phyloP scores from a whole-genome alignment of 179 eudicot species.

The Gypsophila paniculata region DNA sequence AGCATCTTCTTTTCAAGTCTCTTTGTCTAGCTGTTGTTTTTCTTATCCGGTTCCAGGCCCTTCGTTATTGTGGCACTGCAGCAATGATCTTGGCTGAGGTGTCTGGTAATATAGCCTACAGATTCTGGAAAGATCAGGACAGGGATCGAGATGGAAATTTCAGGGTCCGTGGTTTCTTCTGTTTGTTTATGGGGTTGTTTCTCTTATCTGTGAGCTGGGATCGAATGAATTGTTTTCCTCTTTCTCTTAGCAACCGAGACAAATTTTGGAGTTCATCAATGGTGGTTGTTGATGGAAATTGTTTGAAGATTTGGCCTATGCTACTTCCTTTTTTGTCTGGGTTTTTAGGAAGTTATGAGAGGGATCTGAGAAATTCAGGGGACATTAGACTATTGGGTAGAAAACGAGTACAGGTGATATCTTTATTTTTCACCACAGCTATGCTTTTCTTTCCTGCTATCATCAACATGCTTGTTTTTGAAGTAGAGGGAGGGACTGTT shows the following conservation, averaged over 20 bases:
- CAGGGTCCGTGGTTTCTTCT: conserved; percentile 63
- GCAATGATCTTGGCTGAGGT: conserved; percentile 85
- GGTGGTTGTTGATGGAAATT: conserved; percentile 46
- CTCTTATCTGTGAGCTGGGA: conserved; percentile 88
- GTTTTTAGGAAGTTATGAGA: conserved; percentile 75
- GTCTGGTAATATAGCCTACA: conserved; percentile 64
- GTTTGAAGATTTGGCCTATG: conserved; percentile 85
- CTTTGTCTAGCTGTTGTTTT: conserved; percentile 58
- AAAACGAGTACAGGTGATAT: conserved; percentile 57
- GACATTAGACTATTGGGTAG: conserved; percentile 56
- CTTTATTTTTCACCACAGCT: conserved; percentile 70
- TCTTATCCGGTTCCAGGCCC: conserved; percentile 79
- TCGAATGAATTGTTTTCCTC: conserved; percentile 77
- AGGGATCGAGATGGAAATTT: conserved; percentile 33
- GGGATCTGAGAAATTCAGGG: conserved; percentile 56
- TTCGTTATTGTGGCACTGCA: conserved; percentile 78
- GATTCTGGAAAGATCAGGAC: conserved; percentile 36
- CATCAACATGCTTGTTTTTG: conserved; percentile 72
- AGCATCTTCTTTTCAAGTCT: conserved; percentile 49
- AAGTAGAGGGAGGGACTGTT: conserved; percentile 67
- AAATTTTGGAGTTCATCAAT: conserved; percentile 42
- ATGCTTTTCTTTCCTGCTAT: conserved; percentile 78
- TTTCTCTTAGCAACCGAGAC: conserved; percentile 48
- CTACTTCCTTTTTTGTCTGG: conserved; percentile 86
- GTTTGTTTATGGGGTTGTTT: conserved; percentile 51